phyloP scores from a whole-genome alignment of 331 rosid species.

The Malus hybrid region DNA sequence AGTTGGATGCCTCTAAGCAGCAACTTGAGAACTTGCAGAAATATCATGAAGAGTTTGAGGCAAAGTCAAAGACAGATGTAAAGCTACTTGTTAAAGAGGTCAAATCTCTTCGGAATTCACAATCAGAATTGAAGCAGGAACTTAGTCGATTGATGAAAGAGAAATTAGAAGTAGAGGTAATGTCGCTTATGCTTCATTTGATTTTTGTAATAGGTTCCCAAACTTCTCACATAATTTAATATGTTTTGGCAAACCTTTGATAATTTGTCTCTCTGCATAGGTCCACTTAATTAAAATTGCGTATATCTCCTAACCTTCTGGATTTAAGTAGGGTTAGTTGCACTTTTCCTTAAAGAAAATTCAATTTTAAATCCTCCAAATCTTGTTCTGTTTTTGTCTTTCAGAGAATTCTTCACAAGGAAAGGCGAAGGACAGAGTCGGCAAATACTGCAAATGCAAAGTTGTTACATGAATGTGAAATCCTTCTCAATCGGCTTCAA shows the following conservation, averaged over 20 bases:
- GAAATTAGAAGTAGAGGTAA: slow-evolving; percentile 78
- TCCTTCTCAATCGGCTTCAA: slow-evolving; percentile 68
- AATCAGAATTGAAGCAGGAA: slow-evolving; percentile 74
- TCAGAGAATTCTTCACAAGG: slow-evolving; percentile 66
- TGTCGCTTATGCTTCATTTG: background rate
- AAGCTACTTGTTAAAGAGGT: slow-evolving; percentile 81
- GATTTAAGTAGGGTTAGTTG: background rate
- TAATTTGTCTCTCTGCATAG: too few relatives aligned
- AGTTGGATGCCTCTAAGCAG: slow-evolving; percentile 54
- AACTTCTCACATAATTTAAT: background rate
- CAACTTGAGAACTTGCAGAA: slow-evolving; percentile 62
- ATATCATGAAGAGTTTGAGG: slow-evolving; percentile 63
- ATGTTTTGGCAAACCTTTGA: background rate
- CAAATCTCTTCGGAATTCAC: slow-evolving; percentile 73
- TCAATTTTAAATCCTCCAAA: background rate
- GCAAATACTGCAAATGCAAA: slow-evolving; percentile 49
- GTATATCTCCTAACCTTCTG: background rate
- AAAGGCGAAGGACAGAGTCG: slow-evolving; percentile 54
- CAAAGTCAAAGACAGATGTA: slow-evolving; percentile 73
- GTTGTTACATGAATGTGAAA: slow-evolving; percentile 76
- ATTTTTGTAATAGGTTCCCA: background rate
- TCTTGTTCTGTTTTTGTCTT: slow-evolving; percentile 15
- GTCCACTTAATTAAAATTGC: too few relatives aligned
- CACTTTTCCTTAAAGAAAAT: background rate
- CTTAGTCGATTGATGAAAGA: slow-evolving; percentile 64